Conservation (phyloP, 768 basidiomycete species). For the Rhizopogon vesiculosus region DNA sequence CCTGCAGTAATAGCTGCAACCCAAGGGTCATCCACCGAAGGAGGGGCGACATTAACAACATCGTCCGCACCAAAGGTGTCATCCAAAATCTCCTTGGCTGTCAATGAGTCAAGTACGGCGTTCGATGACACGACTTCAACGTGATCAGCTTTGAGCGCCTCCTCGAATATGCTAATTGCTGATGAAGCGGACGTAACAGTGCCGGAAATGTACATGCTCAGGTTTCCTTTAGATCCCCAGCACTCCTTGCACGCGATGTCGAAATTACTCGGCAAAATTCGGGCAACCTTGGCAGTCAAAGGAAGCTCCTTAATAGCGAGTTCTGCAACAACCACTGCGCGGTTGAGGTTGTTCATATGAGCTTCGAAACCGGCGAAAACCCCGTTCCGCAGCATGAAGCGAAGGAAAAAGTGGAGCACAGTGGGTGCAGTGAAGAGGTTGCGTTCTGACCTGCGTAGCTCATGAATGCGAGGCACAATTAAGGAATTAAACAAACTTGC, state of each 20-base stretch:
- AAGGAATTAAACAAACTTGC: constrained; percentile 27
- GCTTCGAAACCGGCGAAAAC: constrained; percentile 31
- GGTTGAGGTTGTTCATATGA: constrained; percentile 29
- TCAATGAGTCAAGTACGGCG: constrained; percentile 23
- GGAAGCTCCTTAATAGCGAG: constrained; percentile 38
- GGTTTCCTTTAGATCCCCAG: constrained; percentile 42
- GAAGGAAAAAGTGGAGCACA: constrained; percentile 40
- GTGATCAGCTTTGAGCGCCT: constrained; percentile 31
- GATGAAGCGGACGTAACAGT: neutral
- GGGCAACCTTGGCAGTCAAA: constrained; percentile 32
- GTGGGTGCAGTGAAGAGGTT: constrained; percentile 40
- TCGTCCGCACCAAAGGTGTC: constrained; percentile 21
- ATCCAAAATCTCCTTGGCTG: constrained; percentile 24
- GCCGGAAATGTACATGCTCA: constrained; percentile 18
- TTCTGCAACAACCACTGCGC: constrained; percentile 38
- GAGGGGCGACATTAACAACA: constrained; percentile 9
- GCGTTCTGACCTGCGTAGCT: constrained; percentile 33
- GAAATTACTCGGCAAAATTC: constrained; percentile 38
- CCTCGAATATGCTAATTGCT: constrained; percentile 27
- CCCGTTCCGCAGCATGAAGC: constrained; percentile 39
- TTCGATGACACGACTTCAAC: constrained; percentile 19
- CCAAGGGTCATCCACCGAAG: constrained; percentile 20
- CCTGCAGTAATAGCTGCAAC: constrained; percentile 16
- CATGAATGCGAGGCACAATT: constrained; percentile 3
- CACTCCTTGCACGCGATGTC: constrained; percentile 42